Evolutionary conservation across 495 filamentous ascomycete genomes (phyloP), one percentile per base, ranked within the genome.

Genomic region (Daldinia bambusicola): DNA sequence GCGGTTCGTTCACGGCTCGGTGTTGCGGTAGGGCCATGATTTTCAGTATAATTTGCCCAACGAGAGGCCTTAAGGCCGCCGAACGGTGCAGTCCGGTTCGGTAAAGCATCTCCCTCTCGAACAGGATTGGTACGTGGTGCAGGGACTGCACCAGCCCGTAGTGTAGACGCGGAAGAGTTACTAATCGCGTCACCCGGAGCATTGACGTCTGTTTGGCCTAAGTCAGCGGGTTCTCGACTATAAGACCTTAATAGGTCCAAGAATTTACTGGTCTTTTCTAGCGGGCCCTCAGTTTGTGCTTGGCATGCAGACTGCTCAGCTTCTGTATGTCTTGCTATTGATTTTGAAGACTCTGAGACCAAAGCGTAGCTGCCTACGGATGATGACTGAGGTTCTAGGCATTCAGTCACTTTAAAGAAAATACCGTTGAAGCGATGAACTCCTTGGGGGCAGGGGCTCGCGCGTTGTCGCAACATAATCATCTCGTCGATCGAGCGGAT

Each of bases 401-500:
- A 16, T 22, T 3, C 18, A 22, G 43, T 48, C 43, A 48, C 43
- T 48, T 18, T 22, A 20, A 22, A 2, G 43, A 48, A 48, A 48
- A 1, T 10, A 20, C 32, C 26, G 12, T 53, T 53, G 13, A 53
- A 32, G 4, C 7, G 50, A 14, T 7, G 50, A 2, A 53, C 13
- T 31, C 14, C 1, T 32, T 4, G 22, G 26, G 26, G 50, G 5
- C 50, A 53, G 22, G 50, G 14, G 36, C 22, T 12, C 2, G 40
- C 34, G 8, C 6, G 5, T 7, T 59, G 22, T 60, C 59, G 67
- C n/a, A 73, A 37, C 6, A 18, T 12, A 1, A 53, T 31, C 31
- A 74, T 52, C 55, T 67, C 58, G 20, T 69, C 38, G 8, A 37
- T 48, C 0, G 67, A 22, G 10, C 68, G 70, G 9, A 70, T 38